Evolutionary conservation across 2,329 filamentous ascomycete species (phyloP), one percentile per base, ranked within the genome.

Genomic region (Colletotrichum liriopes): DNA sequence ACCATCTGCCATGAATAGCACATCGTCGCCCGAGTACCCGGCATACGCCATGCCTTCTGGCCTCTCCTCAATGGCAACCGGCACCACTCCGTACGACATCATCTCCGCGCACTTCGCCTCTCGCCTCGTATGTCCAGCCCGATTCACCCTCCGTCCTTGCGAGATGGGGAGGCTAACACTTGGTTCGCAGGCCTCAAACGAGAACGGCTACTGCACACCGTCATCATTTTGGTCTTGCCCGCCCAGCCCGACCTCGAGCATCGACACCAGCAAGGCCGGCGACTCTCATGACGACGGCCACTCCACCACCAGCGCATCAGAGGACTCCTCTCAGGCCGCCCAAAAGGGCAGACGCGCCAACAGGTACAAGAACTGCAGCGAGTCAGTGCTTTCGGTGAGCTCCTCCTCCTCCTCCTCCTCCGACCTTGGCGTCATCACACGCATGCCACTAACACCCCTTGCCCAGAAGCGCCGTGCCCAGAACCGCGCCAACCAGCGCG

Each of bases 341-440:
- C 56, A 69, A 54, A 74, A 67, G 62, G 55, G 61, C 45, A 56
- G 68, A n/a, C 65, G 73, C 32, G 51, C 61, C 26, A 71, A 65
- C 58, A 68, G 70, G n/a, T 73, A 73, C 49, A 74, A 74, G 58
- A 69, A 74, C 49, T 74, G 73, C 73, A 74, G 56, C 65, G 73
- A 74, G 54, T 39, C 65, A 9, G 70, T 70, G 39, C 65, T 73
- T 56, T 66, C 65, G 23, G 73, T 74, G 41, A 71, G 73, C 59
- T 26, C n/a, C 47, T n/a, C 9, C 29, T 26, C n/a, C 47, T n/a
- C 9, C 29, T 26, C 18, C 47, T n/a, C 9, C 29, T 26, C 29
- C 16, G 26, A 35, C 29, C 51, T 12, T 20, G 51, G 51, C 29
- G n/a, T 35, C 51, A 6, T 11, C 29, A 35, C 51, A 12, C 51